Evolutionary conservation across 129 eudicot species (phyloP), one percentile per base, ranked within the genome.

Genomic region (Saussurea involucrata): DNA sequence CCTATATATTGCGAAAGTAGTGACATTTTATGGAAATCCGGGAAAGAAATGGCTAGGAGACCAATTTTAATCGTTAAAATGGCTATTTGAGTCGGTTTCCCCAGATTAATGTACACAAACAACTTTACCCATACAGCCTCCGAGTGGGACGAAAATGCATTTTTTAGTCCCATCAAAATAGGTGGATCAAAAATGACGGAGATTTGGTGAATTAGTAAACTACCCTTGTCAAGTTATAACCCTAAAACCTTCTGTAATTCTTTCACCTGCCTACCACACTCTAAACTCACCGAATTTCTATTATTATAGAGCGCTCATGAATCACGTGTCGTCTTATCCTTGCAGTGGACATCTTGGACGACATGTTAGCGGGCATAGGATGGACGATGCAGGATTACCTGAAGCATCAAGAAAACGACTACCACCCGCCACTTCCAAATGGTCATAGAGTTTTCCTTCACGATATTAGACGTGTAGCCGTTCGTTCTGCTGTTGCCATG

Each of bases 401-500:
- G 79, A 90, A 88, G 81, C 82, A 91, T 76, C 96, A 94, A 71
- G 95, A 90, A 75, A 92, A 95, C 44, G 99, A 95, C 83, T 95
- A 95, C 76, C 93, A 92, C 78, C 99, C 99, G 0, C 99, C 99
- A 42, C 96, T 95, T 67, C 76, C 89, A 58, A 95, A 91, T 71
- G 97, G 97, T 68, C 93, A 95, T 60, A 86, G 99, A 80, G 86
- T 95, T 24, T 95, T 95, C 72, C 83, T 95, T 81, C 96, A 95
- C 76, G 99, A 95, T 80, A 90, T 95, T 66, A 85, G 99, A 82
- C 74, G 94, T 72, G 99, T 92, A 32, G 99, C 97, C 17, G 99
- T 95, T 49, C 94, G 99, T 65, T 86, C 92, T 70, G 97, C 96
- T 72, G 99, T 95, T 37, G 99, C 99, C 67, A 95, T 95, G 99